Base-by-base conservation (phyloP, 2,329 filamentous ascomycete species). In the Alternaria solani region DNA sequence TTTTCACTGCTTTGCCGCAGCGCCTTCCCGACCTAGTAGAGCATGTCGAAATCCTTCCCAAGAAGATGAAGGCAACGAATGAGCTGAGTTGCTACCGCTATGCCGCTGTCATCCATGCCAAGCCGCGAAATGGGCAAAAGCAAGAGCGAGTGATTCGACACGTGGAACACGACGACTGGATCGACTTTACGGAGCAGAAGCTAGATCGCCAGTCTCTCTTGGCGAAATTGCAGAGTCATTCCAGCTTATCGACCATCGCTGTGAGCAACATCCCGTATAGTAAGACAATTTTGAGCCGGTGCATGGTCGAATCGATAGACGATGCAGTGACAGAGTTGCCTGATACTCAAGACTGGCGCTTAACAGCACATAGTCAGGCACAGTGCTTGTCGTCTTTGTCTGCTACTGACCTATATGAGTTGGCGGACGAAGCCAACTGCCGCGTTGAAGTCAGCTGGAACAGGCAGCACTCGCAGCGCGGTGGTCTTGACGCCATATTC, bases 31-130 rank as follows among this genome's bases (percentile, higher is more conserved):
- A 25, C 8, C 25, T 32, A 1, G 48, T 61, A 0, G 30, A 57
- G 58, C 46, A 57, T 12, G 55, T 63, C 6, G 61, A 63, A 51
- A 61, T 63, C 25, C 23, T 55, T n/a, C 61, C 55, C 1, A 64
- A 63, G 54, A 55, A 9, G 11, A 63, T 63, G 61, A 58, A 49
- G 14, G 61, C 53, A 9, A 63, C 54, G 1, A 63, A 63, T 26
- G 61, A 63, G 39, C 32, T 63, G 9, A 63, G 61, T 38, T 63
- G 41, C 26, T 63, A 55, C 32, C 57, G 57, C 3, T 57, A 51
- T 20, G 51, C 63, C 5, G 62, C 66, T 4, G 57, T 57, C 3
- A n/a, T 57, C 8, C n/a, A 57, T n/a, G 26, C 12, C 7, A 20
- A 20, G n/a, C 18, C 38, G 4, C 18, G n/a, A 12, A 9, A 34